Conservation (phyloP, 345 rosid genomes). For the Leavenworthia alabamica region DNA sequence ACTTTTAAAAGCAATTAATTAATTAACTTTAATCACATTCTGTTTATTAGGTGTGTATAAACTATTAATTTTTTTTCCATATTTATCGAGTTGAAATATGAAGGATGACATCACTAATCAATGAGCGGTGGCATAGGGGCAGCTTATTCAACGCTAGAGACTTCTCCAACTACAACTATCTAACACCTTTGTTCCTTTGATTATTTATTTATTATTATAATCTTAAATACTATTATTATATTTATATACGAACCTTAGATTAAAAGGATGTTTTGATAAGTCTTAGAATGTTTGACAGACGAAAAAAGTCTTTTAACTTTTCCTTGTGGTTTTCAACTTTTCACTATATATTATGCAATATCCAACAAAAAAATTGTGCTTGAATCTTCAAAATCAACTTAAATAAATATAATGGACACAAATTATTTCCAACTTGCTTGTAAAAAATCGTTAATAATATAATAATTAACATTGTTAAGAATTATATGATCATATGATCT, state of each 20-base stretch:
- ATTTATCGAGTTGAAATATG: background rate
- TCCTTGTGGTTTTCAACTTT: background rate
- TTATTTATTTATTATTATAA: background rate
- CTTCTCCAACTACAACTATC: background rate
- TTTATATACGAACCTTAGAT: background rate
- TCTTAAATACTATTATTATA: background rate
- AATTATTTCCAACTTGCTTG: background rate
- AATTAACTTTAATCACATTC: background rate
- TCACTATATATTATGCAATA: background rate
- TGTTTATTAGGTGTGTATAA: background rate
- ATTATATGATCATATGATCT: background rate
- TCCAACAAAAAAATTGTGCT: background rate
- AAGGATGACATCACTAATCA: background rate
- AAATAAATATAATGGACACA: background rate
- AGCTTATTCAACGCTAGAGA: slow-evolving; percentile 11
- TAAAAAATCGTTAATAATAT: background rate
- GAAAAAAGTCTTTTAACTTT: background rate
- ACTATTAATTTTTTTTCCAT: background rate
- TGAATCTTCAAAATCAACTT: background rate
- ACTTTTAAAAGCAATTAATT: background rate
- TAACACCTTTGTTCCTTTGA: background rate
- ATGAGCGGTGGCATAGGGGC: slow-evolving; percentile 2
- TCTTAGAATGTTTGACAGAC: background rate
- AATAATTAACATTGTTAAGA: background rate
- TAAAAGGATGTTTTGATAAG: background rate